Evolutionary conservation across 495 filamentous ascomycete species (phyloP).

Genomic region (Hyphodiscus hymeniophilus): DNA sequence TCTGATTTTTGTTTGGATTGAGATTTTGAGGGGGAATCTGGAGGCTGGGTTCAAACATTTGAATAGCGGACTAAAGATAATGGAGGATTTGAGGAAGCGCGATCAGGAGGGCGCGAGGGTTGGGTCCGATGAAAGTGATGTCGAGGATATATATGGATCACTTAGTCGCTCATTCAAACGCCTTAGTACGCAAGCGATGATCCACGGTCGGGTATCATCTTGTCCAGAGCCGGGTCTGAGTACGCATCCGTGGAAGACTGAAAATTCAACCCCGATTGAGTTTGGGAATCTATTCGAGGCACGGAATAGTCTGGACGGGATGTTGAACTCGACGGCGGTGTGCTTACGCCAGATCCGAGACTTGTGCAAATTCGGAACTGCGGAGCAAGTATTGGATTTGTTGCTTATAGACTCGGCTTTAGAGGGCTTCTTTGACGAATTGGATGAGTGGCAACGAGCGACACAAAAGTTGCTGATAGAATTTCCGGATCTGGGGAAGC

Average conservation of each 20-base stretch:
- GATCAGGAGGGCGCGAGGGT: neutral
- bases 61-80: slow-evolving; percentile 30
- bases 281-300: no score
- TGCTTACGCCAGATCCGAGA: no score
- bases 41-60: slow-evolving; percentile 34
- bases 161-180: slow-evolving; percentile 6
- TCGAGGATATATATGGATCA: neutral
- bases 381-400: no score
- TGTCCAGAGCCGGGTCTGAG: neutral
- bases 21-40: slow-evolving; percentile 40
- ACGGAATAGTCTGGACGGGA: no score
- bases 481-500: no score
- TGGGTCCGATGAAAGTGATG: neutral
- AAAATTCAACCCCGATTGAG: neutral
- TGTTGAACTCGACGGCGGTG: no score
- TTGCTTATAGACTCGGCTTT: no score
- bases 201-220: neutral
- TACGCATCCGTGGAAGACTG: neutral
- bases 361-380: no score
- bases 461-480: no score
- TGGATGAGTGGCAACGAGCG: no score
- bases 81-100: neutral
- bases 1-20: slow-evolving; percentile 45
- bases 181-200: slow-evolving; percentile 1
- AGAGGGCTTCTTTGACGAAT: no score